A percentile compares a stretch with the other conserved stretches of the same genome.
Conservation (phyloP, 2,329 filamentous ascomycete species). For the Lachnellula arida region DNA sequence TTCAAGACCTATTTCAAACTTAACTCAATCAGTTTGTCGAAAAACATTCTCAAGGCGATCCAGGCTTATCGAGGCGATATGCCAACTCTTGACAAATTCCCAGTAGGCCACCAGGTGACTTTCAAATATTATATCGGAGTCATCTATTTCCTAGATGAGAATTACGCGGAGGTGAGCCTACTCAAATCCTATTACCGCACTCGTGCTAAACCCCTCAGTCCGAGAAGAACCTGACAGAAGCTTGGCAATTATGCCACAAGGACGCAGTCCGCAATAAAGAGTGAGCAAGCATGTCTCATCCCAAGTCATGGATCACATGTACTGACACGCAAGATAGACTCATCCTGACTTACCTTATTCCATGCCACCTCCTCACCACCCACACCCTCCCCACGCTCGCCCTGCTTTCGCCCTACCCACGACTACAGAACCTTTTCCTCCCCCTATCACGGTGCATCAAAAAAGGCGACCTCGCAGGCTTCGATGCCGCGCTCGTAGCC, state of each 20-base stretch:
- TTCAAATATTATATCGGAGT: constrained; percentile 97
- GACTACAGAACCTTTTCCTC: constrained; percentile 70
- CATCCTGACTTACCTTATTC: constrained; percentile 92
- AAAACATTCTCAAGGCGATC: constrained; percentile 83
- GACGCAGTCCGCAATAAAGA: constrained; percentile 72
- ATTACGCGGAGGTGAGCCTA: constrained; percentile 68
- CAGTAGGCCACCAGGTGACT: constrained; percentile 85
- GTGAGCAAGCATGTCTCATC: constrained; percentile 42
- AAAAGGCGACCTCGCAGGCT: constrained; percentile 73
- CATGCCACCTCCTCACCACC: constrained; percentile 83
- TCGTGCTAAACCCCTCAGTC: constrained; percentile 46
- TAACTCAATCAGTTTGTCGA: constrained; percentile 82
- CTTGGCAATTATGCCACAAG: constrained; percentile 77
- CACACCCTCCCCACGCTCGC: constrained; percentile 73
- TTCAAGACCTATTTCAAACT: constrained; percentile 99
- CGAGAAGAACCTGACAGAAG: constrained; percentile 73
- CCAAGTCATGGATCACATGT: constrained; percentile 4
- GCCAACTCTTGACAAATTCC: constrained; percentile 73
- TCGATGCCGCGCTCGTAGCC: constrained; percentile 74
- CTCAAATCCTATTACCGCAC: not conserved
- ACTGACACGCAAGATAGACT: constrained; percentile 49
- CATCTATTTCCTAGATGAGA: constrained; percentile 89
- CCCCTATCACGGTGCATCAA: constrained; percentile 77
- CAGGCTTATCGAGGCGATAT: constrained; percentile 75
- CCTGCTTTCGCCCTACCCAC: constrained; percentile 71